Conservation (phyloP, 116 monocot species). For the Trichopus zeylanicus region DNA sequence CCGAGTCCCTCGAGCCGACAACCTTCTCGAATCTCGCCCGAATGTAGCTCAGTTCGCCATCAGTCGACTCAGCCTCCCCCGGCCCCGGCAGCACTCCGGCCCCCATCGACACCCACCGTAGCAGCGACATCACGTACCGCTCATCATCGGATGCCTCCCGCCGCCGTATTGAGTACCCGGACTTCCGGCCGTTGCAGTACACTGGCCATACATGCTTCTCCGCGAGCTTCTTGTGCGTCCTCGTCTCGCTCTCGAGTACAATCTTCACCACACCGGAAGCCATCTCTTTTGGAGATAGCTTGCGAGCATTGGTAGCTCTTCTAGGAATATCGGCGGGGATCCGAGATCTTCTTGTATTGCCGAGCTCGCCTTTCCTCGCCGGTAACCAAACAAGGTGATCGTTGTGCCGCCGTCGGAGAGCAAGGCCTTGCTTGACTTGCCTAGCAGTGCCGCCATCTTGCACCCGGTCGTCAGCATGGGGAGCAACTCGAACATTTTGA, state of each 20-base stretch:
- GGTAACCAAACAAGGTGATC: background rate
- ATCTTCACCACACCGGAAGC: background rate
- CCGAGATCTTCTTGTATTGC: background rate
- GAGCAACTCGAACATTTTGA: slow-evolving; percentile 34
- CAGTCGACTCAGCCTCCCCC: background rate
- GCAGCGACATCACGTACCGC: background rate
- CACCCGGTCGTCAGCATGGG: slow-evolving; percentile 67
- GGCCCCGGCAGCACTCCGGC: background rate
- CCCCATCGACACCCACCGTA: background rate
- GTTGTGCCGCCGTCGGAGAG: background rate
- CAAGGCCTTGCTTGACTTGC: slow-evolving; percentile 7
- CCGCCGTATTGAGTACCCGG: background rate
- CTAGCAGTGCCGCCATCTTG: slow-evolving; percentile 51
- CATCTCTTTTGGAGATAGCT: background rate
- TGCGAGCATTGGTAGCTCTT: background rate
- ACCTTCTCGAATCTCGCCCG: background rate
- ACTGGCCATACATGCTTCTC: background rate
- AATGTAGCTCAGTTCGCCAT: background rate
- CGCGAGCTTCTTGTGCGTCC: background rate
- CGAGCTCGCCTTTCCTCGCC: background rate
- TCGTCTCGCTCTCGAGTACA: background rate
- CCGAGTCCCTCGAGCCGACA: background rate
- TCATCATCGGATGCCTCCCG: background rate
- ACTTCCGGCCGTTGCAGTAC: background rate
- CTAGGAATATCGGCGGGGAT: background rate